Percentiles rank a stretch among this genome's conserved stretches.
phyloP scores from a whole-genome alignment of 768 basidiomycete species.

The Megacollybia marginata region DNA sequence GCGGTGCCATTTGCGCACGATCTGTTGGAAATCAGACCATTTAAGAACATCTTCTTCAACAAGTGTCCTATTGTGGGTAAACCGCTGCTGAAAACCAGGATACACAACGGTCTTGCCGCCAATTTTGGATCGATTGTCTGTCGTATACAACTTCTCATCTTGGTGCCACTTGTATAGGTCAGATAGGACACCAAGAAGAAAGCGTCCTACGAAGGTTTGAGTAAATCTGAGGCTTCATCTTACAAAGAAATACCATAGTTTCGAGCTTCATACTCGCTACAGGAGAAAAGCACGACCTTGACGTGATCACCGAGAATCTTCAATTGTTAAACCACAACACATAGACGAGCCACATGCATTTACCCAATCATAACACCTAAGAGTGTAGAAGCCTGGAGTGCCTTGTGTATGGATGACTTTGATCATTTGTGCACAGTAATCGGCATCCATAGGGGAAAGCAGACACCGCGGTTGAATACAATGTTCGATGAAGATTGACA shows the following conservation, averaged over 20 bases:
- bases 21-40: slow-evolving; percentile 63
- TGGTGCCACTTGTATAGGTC: slow-evolving; percentile 78
- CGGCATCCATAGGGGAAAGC: slow-evolving; percentile 95
- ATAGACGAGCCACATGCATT: slow-evolving; percentile 5
- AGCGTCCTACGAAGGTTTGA: slow-evolving; percentile 54
- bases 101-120: slow-evolving; percentile 54
- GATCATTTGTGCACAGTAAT: slow-evolving; percentile 89
- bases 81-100: slow-evolving; percentile 62
- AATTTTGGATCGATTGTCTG: slow-evolving; percentile 53
- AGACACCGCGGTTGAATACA: slow-evolving; percentile 90
- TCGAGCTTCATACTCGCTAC: slow-evolving; percentile 92
- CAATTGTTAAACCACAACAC: slow-evolving; percentile 1
- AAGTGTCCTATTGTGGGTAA: slow-evolving; percentile 35
- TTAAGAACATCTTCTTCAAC: slow-evolving; percentile 48
- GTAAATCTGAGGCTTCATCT: background rate
- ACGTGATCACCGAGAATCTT: slow-evolving; percentile 84
- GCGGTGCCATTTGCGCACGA: slow-evolving; percentile 80
- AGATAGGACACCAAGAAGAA: slow-evolving; percentile 69
- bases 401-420: slow-evolving; percentile 81
- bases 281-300: slow-evolving; percentile 80
- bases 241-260: slow-evolving; percentile 66
- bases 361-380: slow-evolving; percentile 81
- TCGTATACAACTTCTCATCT: slow-evolving; percentile 65
- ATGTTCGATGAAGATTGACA: slow-evolving; percentile 70
- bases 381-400: slow-evolving; percentile 83